phyloP scores from a whole-genome alignment of 2,329 filamentous ascomycete species.

The Blastomyces silverae region DNA sequence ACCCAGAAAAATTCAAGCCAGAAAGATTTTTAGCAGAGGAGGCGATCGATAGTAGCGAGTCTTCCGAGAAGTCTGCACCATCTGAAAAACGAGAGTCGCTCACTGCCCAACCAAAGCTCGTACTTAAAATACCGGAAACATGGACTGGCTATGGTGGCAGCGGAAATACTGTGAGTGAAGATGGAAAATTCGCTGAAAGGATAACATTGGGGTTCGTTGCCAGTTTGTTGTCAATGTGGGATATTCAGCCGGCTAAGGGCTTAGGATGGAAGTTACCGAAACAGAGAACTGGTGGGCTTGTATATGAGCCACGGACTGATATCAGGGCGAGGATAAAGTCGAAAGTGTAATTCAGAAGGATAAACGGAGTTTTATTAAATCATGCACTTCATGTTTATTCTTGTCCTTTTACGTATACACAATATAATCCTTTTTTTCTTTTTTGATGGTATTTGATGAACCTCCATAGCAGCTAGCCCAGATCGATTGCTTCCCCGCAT shows the following conservation, averaged over 20 bases:
- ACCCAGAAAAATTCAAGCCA: slow-evolving; percentile 41
- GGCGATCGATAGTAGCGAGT: slow-evolving; percentile 32
- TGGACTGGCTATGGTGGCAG: slow-evolving; percentile 42
- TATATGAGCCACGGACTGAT: slow-evolving; percentile 48
- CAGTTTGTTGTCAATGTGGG: slow-evolving; percentile 51
- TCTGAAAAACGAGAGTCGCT: slow-evolving; percentile 6
- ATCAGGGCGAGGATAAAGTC: slow-evolving; percentile 50
- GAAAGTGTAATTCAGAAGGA: slow-evolving; percentile 25
- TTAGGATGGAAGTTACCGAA: slow-evolving; percentile 47
- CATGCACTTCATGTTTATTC: background rate
- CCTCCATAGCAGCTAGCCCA: slow-evolving; percentile 44
- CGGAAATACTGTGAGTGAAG: slow-evolving; percentile 38
- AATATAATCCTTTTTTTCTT: background rate
- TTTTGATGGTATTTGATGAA: background rate
- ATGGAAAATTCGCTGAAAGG: slow-evolving; percentile 46
- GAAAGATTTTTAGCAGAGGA: slow-evolving; percentile 43
- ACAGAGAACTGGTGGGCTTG: slow-evolving; percentile 43
- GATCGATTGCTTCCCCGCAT: slow-evolving; percentile 50
- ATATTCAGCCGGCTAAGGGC: slow-evolving; percentile 45
- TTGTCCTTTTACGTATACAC: background rate
- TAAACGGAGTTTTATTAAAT: background rate
- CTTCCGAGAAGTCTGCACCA: slow-evolving; percentile 24
- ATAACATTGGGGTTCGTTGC: slow-evolving; percentile 48
- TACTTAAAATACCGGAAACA: slow-evolving; percentile 40
- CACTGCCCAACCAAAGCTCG: slow-evolving; percentile 18